Evolutionary conservation across 108 stramenopile genomes (phyloP), one percentile per base, ranked within the genome.

Genomic region (Cyclotella sp.): DNA sequence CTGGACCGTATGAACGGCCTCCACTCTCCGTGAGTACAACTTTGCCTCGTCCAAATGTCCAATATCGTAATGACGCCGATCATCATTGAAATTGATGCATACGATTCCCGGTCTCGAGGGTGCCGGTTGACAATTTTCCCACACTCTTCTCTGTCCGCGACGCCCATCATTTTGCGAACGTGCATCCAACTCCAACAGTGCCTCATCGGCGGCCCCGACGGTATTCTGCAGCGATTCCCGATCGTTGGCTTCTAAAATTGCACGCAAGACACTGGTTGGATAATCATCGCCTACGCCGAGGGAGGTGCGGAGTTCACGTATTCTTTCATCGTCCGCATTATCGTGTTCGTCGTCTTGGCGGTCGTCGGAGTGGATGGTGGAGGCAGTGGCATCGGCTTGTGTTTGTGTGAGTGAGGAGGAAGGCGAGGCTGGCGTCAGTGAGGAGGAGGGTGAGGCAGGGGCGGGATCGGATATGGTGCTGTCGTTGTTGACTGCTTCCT

Each of bases 21-120:
- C 59, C 18, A 80, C 72, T 62, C 61, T 28, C 14, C 41, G 58
- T 30, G 49, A 13, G 9, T 68, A 58, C 21, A 80, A 59, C 15
- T 60, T 61, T 27, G 40, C 30, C 21, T 57, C 64, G 49, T 73
- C 65, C 0, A 63, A 28, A 0, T 41, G 12, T 0, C 71, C 71
- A n/a, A 72, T 27, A 43, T 66, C 26, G 44, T 29, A 57, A 34
- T 34, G 34, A 2, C 7, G 34, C 0, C 27, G 10, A 16, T 28
- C 51, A 28, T 59, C 69, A 49, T 41, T 28, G 54, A 24, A 70
- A 46, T 43, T 60, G 18, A 69, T 24, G 43, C 58, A n/a, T 46
- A 63, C 29, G 8, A 51, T 46, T 42, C 73, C 73, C 11, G 73
- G 73, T 28, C 73, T 47, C 19, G 73, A 73, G 55, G 73, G 61